Evolutionary conservation across 2,329 filamentous ascomycete species (phyloP).

Genomic region (Metarhizium anisopliae): DNA sequence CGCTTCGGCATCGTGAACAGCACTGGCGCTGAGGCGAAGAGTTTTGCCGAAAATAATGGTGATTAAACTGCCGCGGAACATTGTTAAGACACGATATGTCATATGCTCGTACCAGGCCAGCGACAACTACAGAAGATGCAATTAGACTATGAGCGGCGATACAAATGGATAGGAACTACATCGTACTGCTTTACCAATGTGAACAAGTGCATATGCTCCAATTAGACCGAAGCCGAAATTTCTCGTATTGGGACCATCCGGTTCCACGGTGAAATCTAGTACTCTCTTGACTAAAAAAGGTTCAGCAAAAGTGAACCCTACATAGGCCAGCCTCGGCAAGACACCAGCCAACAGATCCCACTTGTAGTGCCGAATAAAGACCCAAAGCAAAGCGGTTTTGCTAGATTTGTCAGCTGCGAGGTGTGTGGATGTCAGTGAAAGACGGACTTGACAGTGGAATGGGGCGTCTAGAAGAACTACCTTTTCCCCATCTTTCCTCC

Average conservation of each 20-base stretch:
- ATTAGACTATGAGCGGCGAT: not conserved
- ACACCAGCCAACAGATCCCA: not conserved
- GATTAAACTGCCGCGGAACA: conserved; percentile 13
- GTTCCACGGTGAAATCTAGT: not conserved
- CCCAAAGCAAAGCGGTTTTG: not conserved
- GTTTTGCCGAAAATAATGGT: conserved; percentile 12
- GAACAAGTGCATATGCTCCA: conserved; percentile 12
- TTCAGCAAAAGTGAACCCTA: conserved; percentile 20
- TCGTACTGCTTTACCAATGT: conserved; percentile 11
- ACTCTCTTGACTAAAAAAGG: conserved; percentile 17
- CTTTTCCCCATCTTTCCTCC: not conserved
- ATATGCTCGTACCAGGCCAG: conserved; percentile 9
- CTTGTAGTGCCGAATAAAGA: not conserved
- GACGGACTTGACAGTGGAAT: not conserved
- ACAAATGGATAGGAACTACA: not conserved
- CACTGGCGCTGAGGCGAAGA: conserved; percentile 7
- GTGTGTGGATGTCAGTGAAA: not conserved
- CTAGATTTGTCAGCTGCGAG: not conserved
- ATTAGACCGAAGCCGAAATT: conserved; percentile 9
- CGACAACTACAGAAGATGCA: not conserved
- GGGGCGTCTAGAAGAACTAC: not conserved
- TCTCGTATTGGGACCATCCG: not conserved
- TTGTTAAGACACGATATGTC: conserved; percentile 12
- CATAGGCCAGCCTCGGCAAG: conserved; percentile 15
- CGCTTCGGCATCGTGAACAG: conserved; percentile 8